A percentile compares a stretch with the other conserved stretches of the same genome.
phyloP scores from a whole-genome alignment of 2,329 filamentous ascomycete genomes.

The Ophiostoma australiae region DNA sequence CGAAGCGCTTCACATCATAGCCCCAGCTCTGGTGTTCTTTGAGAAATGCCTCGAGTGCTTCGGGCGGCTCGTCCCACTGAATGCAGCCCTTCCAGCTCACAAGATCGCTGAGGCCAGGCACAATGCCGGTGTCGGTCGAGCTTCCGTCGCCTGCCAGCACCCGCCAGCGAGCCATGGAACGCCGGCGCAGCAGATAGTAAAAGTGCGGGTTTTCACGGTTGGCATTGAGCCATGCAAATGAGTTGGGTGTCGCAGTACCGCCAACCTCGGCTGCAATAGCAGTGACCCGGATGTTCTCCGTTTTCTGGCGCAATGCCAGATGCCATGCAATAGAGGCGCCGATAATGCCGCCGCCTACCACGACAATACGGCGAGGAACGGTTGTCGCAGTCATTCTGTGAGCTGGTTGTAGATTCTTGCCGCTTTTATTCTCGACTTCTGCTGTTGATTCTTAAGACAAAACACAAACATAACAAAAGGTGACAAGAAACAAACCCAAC shows the following conservation, averaged over 20 bases:
- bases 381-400: not conserved
- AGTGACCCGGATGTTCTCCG: constrained; percentile 29
- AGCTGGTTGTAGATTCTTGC: not conserved
- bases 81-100: constrained; percentile 31
- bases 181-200: constrained; percentile 33
- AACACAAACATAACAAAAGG: not conserved
- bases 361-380: constrained; percentile 18
- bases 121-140: constrained; percentile 14
- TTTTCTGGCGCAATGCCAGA: constrained; percentile 26
- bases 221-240: constrained; percentile 36
- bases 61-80: constrained; percentile 29
- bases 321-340: constrained; percentile 35
- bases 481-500: not conserved
- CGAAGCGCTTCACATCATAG: constrained; percentile 29
- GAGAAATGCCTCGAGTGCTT: constrained; percentile 29
- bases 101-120: constrained; percentile 28
- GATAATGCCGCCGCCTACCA: constrained; percentile 29
- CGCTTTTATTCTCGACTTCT: not conserved
- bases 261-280: constrained; percentile 32
- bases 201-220: constrained; percentile 30
- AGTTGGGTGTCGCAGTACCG: constrained; percentile 34
- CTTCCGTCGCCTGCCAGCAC: constrained; percentile 22
- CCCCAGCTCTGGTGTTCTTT: constrained; percentile 31
- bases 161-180: constrained; percentile 32
- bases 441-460: not conserved